Percentiles rank a stretch among this genome's conserved stretches.
Conservation (phyloP, 2,329 filamentous ascomycete species). For the Fusarium fracticaudum region DNA sequence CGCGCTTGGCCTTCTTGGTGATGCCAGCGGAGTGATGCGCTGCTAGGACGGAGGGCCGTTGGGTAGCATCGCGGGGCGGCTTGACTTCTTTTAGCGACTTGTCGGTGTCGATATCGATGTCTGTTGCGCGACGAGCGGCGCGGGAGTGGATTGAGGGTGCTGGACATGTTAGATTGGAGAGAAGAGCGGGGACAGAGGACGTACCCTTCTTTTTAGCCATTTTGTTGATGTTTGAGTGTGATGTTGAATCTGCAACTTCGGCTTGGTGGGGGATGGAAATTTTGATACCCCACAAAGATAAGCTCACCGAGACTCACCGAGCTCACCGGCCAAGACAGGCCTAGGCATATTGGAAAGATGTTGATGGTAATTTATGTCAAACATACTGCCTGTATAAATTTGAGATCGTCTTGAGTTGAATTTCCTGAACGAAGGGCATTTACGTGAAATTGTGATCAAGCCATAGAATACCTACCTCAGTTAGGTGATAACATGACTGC, state of each 20-base stretch:
- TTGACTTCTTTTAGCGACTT: constrained; percentile 73
- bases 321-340: constrained; percentile 8
- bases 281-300: constrained; percentile 44
- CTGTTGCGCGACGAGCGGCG: constrained; percentile 76
- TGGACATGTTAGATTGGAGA: constrained; percentile 45
- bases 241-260: constrained; percentile 29
- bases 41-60: constrained; percentile 73
- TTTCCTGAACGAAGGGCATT: too few relatives aligned
- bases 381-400: too few relatives aligned
- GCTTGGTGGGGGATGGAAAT: constrained; percentile 40
- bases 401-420: neutral
- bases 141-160: constrained; percentile 76
- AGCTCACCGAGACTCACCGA: constrained; percentile 39
- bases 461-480: neutral
- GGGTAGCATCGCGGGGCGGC: constrained; percentile 49
- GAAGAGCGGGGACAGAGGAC: rapidly evolving
- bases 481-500: neutral
- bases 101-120: constrained; percentile 75
- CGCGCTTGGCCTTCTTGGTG: constrained; percentile 70
- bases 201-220: constrained; percentile 49
- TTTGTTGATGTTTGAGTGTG: constrained; percentile 24
- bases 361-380: neutral
- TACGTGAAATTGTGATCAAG: neutral
- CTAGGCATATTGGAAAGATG: neutral
- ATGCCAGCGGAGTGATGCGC: constrained; percentile 75